These are phyloP conservation scores for Ophiostoma sp. DNA, from an alignment of 2,329 filamentous ascomycete species.

Conservation along the genomic window DNA sequence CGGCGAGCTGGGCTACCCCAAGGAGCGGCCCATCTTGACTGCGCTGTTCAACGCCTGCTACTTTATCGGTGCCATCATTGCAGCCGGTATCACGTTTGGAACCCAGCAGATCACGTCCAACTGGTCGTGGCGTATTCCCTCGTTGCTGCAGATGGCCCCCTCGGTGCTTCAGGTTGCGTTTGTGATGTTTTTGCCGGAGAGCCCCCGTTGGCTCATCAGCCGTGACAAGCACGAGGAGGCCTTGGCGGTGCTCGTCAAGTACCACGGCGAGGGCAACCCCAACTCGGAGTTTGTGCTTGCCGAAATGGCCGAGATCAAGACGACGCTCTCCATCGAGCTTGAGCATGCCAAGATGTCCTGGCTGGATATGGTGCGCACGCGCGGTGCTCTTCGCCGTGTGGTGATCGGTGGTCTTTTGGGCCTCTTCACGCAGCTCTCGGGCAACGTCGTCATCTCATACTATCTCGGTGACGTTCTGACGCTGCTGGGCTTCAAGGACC, in stretches of 20 bases:
- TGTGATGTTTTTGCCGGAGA: slow-evolving; percentile 40
- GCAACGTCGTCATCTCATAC: slow-evolving; percentile 53
- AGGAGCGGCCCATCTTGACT: slow-evolving; percentile 59
- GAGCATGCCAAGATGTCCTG: slow-evolving; percentile 53
- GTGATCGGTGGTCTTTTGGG: slow-evolving; percentile 52
- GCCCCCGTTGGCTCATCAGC: slow-evolving; percentile 34
- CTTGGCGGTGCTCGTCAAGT: slow-evolving; percentile 33
- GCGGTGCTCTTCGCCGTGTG: slow-evolving; percentile 52
- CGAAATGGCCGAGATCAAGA: slow-evolving; percentile 61
- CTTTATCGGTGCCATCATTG: slow-evolving; percentile 54
- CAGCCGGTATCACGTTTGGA: slow-evolving; percentile 51
- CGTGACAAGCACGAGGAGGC: slow-evolving; percentile 35
- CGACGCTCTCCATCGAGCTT: slow-evolving; percentile 54
- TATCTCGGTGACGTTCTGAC: slow-evolving; percentile 50
- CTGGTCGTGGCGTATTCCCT: slow-evolving; percentile 46
- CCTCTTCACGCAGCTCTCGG: slow-evolving; percentile 56
- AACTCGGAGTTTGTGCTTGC: slow-evolving; percentile 55
- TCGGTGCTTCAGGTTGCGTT: slow-evolving; percentile 43
- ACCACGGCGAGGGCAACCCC: slow-evolving; percentile 53
- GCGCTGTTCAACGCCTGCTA: slow-evolving; percentile 58
- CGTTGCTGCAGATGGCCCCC: slow-evolving; percentile 42
- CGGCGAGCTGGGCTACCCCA: slow-evolving; percentile 61
- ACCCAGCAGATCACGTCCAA: slow-evolving; percentile 42
- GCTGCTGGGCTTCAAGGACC: slow-evolving; percentile 47
- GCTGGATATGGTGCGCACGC: slow-evolving; percentile 52